Evolutionary conservation across 1,139 yeast genomes (phyloP).

Genomic region (Yamadazyma pseudoaaseri): DNA sequence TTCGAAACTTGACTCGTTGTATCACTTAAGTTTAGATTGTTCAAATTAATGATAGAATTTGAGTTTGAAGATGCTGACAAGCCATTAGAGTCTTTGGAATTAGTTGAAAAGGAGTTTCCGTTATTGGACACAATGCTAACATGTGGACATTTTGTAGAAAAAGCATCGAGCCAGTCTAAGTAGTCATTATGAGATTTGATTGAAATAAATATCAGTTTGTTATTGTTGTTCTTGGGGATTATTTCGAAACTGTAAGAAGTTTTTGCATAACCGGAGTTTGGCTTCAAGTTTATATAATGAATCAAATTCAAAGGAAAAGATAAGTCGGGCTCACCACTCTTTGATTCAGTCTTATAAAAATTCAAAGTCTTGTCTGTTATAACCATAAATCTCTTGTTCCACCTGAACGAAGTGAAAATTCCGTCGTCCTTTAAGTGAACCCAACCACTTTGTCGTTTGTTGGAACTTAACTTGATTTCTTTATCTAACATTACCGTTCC

Average conservation of each 20-base stretch:
- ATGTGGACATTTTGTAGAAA: constrained; percentile 82
- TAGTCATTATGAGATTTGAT: constrained; percentile 79
- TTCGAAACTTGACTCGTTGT: constrained; percentile 55
- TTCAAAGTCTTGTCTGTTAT: constrained; percentile 73
- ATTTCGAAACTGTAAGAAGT: constrained; percentile 75
- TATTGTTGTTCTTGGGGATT: constrained; percentile 51
- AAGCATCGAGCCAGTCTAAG: constrained; percentile 89
- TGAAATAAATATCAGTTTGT: constrained; percentile 69
- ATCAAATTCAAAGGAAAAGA: constrained; percentile 42
- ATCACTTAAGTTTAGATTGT: constrained; percentile 4
- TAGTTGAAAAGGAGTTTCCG: too few species aligned
- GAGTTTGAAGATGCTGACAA: constrained; percentile 2
- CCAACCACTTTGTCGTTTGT: constrained; percentile 65
- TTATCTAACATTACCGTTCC: constrained; percentile 9
- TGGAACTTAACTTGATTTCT: constrained; percentile 25
- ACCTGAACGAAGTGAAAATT: constrained; percentile 70
- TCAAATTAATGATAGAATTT: constrained; percentile 4
- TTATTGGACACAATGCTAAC: constrained; percentile 20
- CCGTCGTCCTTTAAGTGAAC: constrained; percentile 92
- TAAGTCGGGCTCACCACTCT: constrained; percentile 29
- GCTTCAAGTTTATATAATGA: constrained; percentile 38
- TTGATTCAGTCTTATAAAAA: constrained; percentile 65
- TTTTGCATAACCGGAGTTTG: constrained; percentile 52
- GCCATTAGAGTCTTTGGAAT: constrained; percentile 1
- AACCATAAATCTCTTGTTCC: constrained; percentile 87